Evolutionary conservation across 768 basidiomycete species (phyloP).

Genomic region (Lentinula sp.): DNA sequence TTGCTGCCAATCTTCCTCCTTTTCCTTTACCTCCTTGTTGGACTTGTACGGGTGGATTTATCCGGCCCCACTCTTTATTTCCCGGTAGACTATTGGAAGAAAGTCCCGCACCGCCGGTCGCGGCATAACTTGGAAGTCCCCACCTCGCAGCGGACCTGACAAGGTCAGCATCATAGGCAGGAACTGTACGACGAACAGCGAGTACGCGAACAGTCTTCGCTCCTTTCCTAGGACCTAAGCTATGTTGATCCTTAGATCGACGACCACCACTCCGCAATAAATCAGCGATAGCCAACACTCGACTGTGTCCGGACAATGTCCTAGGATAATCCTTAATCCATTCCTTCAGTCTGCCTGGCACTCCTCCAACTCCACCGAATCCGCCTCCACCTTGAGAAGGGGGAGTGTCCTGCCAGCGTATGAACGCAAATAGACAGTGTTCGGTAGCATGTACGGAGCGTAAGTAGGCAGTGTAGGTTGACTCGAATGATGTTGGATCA

Average conservation of each 20-base stretch:
- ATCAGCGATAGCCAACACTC: neutral
- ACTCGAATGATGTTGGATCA: constrained; percentile 29
- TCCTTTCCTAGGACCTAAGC: constrained; percentile 33
- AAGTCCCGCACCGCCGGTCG: neutral
- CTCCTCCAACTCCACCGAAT: constrained; percentile 43
- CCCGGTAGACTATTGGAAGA: constrained; percentile 20
- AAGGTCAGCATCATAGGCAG: constrained; percentile 85
- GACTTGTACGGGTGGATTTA: constrained; percentile 49
- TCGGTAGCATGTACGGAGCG: constrained; percentile 87
- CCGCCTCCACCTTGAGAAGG: constrained; percentile 26
- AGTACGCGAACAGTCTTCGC: constrained; percentile 74
- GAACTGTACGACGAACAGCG: constrained; percentile 71
- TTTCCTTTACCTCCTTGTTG: neutral
- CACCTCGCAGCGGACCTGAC: constrained; percentile 55
- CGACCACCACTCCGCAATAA: constrained; percentile 9
- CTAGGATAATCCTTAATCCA: constrained; percentile 89
- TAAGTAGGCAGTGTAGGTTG: constrained; percentile 65
- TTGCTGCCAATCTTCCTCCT: constrained; percentile 34
- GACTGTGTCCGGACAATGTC: constrained; percentile 60
- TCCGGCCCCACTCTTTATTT: constrained; percentile 70
- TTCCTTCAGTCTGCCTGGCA: constrained; percentile 79
- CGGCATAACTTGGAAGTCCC: constrained; percentile 15
- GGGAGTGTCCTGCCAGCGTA: constrained; percentile 73
- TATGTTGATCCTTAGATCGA: constrained; percentile 52
- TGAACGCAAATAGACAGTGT: constrained; percentile 85